Base-by-base conservation (phyloP, 2,329 filamentous ascomycete genomes). In the Akanthomyces uredinophilus region DNA sequence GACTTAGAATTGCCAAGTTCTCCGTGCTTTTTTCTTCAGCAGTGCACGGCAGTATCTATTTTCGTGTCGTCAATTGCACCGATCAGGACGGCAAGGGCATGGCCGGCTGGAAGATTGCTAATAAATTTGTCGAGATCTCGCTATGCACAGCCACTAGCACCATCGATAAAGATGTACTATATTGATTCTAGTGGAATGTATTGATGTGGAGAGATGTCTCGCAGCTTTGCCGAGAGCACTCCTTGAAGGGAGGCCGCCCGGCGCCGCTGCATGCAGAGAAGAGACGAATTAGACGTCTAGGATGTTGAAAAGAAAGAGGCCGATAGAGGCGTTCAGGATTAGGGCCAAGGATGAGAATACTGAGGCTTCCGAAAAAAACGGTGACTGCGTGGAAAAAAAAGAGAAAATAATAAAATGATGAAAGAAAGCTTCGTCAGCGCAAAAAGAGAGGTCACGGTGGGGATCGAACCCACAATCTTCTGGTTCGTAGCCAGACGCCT, bases 401-500 rank as follows among this genome's bases (percentile, higher is more conserved):
- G 14, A 3, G 27, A 14, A 14, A 35, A 39, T n/a, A n/a, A 5
- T 5, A 57, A 11, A 5, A 10, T 10, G 1, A 27, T 2, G 11
- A 22, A 24, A 22, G 4, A 11, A 18, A 10, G 32, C 7, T 29
- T n/a, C n/a, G 5, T 10, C 1, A 24, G 39, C 1, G 13, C 27
- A 61, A 61, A 50, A 43, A 32, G 11, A 43, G n/a, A 62, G 60
- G 60, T 62, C 60, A 62, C 60, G 60, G 60, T 62, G 60, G 60
- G 60, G 60, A 62, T 62, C 60, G 60, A 62, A 62, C 60, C 60
- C 60, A 62, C 60, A 62, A 62, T 62, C 60, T 62, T 62, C 60
- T 60, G 61, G 61, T 60, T 63, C 61, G 50, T 59, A 63, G 50
- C 56, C 55, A 54, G 49, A 59, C 61, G 60, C 60, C 60, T 62